Evolutionary conservation across 2,329 filamentous ascomycete genomes (phyloP).

Genomic region (Calcarisporium arbuscula): DNA sequence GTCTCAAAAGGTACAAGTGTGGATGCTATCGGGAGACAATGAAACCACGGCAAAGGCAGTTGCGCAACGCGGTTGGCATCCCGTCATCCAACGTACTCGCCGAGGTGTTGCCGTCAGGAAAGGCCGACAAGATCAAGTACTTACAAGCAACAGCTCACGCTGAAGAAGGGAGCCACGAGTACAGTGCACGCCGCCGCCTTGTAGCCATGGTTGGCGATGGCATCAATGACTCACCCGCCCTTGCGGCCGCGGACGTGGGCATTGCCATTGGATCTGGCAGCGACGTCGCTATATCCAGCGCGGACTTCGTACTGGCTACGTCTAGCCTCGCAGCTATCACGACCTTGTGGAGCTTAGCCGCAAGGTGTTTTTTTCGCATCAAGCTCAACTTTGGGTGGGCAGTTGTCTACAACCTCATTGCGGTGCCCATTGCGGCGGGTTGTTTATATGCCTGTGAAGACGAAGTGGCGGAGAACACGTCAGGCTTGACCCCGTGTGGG

Average conservation of each 20-base stretch:
- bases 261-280: slow-evolving; percentile 79
- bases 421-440: slow-evolving; percentile 75
- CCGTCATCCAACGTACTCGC: slow-evolving; percentile 69
- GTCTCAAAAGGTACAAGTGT: slow-evolving; percentile 63
- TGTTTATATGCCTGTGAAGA: slow-evolving; percentile 58
- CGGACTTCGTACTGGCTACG: slow-evolving; percentile 75
- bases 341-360: slow-evolving; percentile 65
- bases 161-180: slow-evolving; percentile 12
- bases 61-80: slow-evolving; percentile 69
- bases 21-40: slow-evolving; percentile 93
- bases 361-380: slow-evolving; percentile 68
- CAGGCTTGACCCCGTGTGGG: slow-evolving; percentile 74
- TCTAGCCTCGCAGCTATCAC: slow-evolving; percentile 64
- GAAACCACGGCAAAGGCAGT: slow-evolving; percentile 76
- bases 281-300: slow-evolving; percentile 75
- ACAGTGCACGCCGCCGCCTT: slow-evolving; percentile 34
- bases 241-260: slow-evolving; percentile 73
- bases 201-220: slow-evolving; percentile 87
- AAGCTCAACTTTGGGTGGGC: slow-evolving; percentile 86
- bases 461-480: slow-evolving; percentile 47
- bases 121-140: slow-evolving; percentile 64
- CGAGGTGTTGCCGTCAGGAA: slow-evolving; percentile 78
- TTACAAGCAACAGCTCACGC: slow-evolving; percentile 49
- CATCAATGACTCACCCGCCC: slow-evolving; percentile 81
- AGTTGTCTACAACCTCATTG: slow-evolving; percentile 70